Evolutionary conservation across 805 yeast genomes (phyloP).

Genomic region (Saccharomycopsis schoenii): DNA sequence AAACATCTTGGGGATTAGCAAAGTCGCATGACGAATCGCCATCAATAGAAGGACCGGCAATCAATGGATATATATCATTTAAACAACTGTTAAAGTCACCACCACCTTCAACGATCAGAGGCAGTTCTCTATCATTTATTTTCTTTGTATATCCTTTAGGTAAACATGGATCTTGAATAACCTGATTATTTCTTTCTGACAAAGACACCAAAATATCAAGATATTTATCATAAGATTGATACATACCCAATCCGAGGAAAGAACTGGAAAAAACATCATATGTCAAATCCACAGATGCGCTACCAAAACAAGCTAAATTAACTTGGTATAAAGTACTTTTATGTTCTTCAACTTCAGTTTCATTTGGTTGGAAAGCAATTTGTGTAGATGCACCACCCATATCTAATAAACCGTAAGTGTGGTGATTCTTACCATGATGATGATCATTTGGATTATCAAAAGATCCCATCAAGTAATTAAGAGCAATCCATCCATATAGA

Average conservation of each 20-base stretch:
- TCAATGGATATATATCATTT: conserved; percentile 36
- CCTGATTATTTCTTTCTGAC: conserved; percentile 11
- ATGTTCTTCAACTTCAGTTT: conserved; percentile 35
- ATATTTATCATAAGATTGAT: conserved; percentile 43
- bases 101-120: conserved; percentile 34
- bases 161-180: conserved; percentile 45
- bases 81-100: conserved; percentile 44
- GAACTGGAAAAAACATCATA: conserved; percentile 44
- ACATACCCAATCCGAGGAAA: conserved; percentile 51
- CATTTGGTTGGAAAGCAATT: conserved; percentile 51
- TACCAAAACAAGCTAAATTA: conserved; percentile 30
- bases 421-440: conserved; percentile 29
- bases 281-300: conserved; percentile 21
- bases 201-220: conserved; percentile 25
- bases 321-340: conserved; percentile 37
- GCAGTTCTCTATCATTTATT: conserved; percentile 14
- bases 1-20: conserved; percentile 23
- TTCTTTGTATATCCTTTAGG: conserved; percentile 33
- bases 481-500: conserved; percentile 54
- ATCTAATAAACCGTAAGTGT: conserved; percentile 48
- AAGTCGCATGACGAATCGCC: conserved; percentile 9
- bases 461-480: conserved; percentile 45
- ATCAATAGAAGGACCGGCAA: conserved; percentile 18
- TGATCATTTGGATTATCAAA: conserved; percentile 29
- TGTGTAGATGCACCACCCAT: conserved; percentile 64